Evolutionary conservation across 2,329 filamentous ascomycete species (phyloP).

Genomic region (Hypomyces rosellus): DNA sequence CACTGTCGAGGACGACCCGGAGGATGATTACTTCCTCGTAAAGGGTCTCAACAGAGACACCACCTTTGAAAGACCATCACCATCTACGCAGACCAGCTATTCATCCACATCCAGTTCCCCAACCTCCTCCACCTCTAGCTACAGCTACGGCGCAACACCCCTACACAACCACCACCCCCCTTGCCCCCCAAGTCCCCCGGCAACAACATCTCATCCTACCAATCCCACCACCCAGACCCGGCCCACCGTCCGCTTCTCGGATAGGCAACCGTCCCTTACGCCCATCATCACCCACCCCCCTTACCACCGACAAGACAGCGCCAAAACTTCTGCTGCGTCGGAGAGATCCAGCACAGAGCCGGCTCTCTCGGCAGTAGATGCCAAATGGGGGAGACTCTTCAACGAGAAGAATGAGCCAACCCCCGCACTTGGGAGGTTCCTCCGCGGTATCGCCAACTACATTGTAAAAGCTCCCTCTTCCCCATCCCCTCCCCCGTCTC

Average conservation of each 20-base stretch:
- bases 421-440: conserved; percentile 59
- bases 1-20: conserved; percentile 17
- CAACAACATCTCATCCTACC: not conserved
- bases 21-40: not conserved
- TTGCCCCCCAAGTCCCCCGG: not conserved
- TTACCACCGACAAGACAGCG: conserved; percentile 3
- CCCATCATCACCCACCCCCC: conserved; percentile 1
- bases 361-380: conserved; percentile 47
- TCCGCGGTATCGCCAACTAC: conserved; percentile 67
- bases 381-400: conserved; percentile 72
- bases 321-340: conserved; percentile 1
- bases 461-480: conserved; percentile 46
- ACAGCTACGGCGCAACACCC: not conserved
- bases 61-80: not conserved
- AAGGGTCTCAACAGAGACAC: not conserved
- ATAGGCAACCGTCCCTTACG: conserved; percentile 20
- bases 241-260: conserved; percentile 27
- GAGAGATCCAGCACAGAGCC: conserved; percentile 2
- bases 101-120: not conserved
- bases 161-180: not conserved
- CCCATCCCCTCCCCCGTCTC: not conserved
- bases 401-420: conserved; percentile 62
- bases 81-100: not conserved
- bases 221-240: conserved; percentile 9
- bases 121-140: conserved; percentile 8